Percentiles rank a stretch among this genome's conserved stretches.
Evolutionary conservation across 176 grass and related monocot genomes (phyloP).

Genomic region (Eleusine coracana): DNA sequence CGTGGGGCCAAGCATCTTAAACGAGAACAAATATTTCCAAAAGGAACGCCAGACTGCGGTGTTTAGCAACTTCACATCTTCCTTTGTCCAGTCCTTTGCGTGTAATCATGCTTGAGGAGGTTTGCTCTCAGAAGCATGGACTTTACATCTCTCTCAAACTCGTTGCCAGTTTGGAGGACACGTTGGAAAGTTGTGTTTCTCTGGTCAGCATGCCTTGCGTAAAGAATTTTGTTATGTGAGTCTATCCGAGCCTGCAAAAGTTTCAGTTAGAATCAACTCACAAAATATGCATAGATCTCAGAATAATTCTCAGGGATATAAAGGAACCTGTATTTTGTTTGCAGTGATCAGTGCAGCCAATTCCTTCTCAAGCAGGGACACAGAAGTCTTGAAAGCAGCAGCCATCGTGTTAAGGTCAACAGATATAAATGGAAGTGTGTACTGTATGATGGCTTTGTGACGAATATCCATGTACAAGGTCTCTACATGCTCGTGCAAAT

Average conservation of each 20-base stretch:
- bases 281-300: neutral
- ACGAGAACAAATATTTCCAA: conserved; percentile 35
- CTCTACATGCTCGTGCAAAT: conserved; percentile 66
- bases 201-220: conserved; percentile 83
- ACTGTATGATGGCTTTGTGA: conserved; percentile 92
- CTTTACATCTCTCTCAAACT: conserved; percentile 87
- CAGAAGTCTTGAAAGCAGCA: conserved; percentile 76
- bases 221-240: conserved; percentile 98
- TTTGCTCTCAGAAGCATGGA: conserved; percentile 89
- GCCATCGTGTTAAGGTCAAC: conserved; percentile 96
- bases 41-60: neutral
- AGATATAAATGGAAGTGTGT: conserved; percentile 93
- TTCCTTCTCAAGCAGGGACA: conserved; percentile 87
- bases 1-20: neutral
- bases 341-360: conserved; percentile 83
- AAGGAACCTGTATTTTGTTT: conserved; percentile 77
- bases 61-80: conserved; percentile 43
- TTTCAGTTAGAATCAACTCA: conserved; percentile 16
- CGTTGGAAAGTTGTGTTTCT: conserved; percentile 85
- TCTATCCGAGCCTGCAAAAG: conserved; percentile 88
- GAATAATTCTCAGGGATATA: neutral
- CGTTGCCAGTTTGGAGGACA: conserved; percentile 74
- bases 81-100: conserved; percentile 41
- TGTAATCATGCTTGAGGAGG: conserved; percentile 86
- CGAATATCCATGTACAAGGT: conserved; percentile 73